Conservation (phyloP, 495 filamentous ascomycete species). For the Massariosphaeria phaeospora region DNA sequence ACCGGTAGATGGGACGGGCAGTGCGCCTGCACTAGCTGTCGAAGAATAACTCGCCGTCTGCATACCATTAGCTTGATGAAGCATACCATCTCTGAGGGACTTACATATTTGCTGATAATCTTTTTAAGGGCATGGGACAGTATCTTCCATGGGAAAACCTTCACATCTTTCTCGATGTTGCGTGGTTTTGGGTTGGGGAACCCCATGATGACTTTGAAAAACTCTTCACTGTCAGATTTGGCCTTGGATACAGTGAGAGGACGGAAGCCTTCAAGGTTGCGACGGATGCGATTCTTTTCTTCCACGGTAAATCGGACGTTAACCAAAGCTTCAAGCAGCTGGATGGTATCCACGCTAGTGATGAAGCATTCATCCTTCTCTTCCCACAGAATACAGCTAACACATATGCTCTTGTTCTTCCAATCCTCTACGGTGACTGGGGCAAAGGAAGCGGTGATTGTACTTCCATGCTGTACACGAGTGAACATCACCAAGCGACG, state of each 20-base stretch:
- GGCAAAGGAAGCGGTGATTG: slow-evolving; percentile 40
- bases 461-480: slow-evolving; percentile 57
- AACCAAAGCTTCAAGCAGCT: slow-evolving; percentile 81
- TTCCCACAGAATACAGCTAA: slow-evolving; percentile 64
- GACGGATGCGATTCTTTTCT: slow-evolving; percentile 94
- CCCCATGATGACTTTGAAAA: slow-evolving; percentile 99
- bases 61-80: slow-evolving; percentile 5
- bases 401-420: slow-evolving; percentile 39
- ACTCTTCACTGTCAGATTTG: slow-evolving; percentile 85
- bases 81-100: slow-evolving; percentile 35
- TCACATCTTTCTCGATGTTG: slow-evolving; percentile 98
- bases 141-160: slow-evolving; percentile 93
- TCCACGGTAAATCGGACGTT: slow-evolving; percentile 81
- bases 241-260: slow-evolving; percentile 88
- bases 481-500: slow-evolving; percentile 82
- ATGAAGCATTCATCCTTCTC: slow-evolving; percentile 85
- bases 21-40: slow-evolving; percentile 41
- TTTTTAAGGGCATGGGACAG: slow-evolving; percentile 81
- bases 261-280: slow-evolving; percentile 88
- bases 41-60: slow-evolving; percentile 42
- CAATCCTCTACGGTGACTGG: slow-evolving; percentile 40
- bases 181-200: slow-evolving; percentile 90
- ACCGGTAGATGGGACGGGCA: slow-evolving; percentile 26
- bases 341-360: slow-evolving; percentile 95
- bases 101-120: slow-evolving; percentile 96